Evolutionary conservation across 805 yeast species (phyloP).

Genomic region (Wickerhamiella azymoides): DNA sequence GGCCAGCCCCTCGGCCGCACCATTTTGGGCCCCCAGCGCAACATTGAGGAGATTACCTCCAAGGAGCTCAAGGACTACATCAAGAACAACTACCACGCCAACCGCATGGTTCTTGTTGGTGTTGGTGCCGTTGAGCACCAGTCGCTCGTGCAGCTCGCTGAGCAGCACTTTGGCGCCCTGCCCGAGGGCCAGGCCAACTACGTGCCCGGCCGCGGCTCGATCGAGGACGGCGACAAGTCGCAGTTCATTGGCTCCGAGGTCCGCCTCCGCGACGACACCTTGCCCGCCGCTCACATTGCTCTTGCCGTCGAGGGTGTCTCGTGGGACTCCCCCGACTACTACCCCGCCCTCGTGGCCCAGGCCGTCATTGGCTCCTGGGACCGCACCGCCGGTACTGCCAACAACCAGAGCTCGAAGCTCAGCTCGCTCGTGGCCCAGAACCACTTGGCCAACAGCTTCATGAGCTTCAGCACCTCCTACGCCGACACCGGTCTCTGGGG

Average conservation of each 20-base stretch:
- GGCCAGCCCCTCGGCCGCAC: slow-evolving; percentile 94
- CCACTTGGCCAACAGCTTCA: slow-evolving; percentile 75
- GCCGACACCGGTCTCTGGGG: slow-evolving; percentile 99
- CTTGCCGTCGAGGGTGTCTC: slow-evolving; percentile 95
- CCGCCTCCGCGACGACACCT: slow-evolving; percentile 62
- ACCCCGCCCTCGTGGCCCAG: slow-evolving; percentile 89
- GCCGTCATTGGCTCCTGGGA: slow-evolving; percentile 98
- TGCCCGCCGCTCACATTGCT: slow-evolving; percentile 86
- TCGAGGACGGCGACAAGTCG: slow-evolving; percentile 56
- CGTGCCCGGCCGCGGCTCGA: slow-evolving; percentile 54
- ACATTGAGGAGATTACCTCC: slow-evolving; percentile 67
- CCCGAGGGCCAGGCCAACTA: slow-evolving; percentile 36
- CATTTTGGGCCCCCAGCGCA: slow-evolving; percentile 83
- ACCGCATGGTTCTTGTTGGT: slow-evolving; percentile 95
- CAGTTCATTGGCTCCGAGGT: slow-evolving; percentile 76
- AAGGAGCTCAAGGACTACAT: slow-evolving; percentile 70
- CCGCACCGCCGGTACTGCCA: slow-evolving; percentile 72
- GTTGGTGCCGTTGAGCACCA: slow-evolving; percentile 86
- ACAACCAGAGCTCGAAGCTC: slow-evolving; percentile 73
- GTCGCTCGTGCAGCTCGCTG: slow-evolving; percentile 62
- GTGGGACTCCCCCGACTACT: slow-evolving; percentile 93
- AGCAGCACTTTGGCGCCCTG: slow-evolving; percentile 44
- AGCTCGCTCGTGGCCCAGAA: slow-evolving; percentile 50
- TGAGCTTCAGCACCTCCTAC: slow-evolving; percentile 94
- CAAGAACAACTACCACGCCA: slow-evolving; percentile 78